These are phyloP conservation scores for Cryptosporidium viatorum DNA, from an alignment of 169 alveolate species.

Conservation along the genomic window DNA sequence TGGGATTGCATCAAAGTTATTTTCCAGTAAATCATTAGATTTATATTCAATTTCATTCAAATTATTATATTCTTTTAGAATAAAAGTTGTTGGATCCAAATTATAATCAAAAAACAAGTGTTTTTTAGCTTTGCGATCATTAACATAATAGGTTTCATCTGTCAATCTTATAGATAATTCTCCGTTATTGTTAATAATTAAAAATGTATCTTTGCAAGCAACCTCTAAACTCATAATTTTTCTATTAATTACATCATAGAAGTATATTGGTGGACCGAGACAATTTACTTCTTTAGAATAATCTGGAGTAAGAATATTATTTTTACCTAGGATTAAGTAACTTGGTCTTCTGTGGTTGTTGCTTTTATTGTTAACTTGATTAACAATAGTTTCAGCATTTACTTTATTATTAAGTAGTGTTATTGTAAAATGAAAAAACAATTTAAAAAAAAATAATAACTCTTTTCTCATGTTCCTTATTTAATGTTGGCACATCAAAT, in stretches of 20 bases:
- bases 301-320: conserved; percentile 35
- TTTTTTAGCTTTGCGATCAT: not conserved
- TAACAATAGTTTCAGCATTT: not conserved
- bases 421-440: not conserved
- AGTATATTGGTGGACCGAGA: conserved; percentile 20
- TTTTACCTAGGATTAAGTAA: not conserved
- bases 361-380: not conserved
- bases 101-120: not conserved
- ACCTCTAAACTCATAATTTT: conserved; percentile 25
- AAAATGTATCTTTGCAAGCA: conserved; percentile 17
- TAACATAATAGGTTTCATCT: not conserved
- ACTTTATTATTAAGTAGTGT: not conserved
- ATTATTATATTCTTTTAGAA: not conserved
- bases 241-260: conserved; percentile 18
- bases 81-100: not conserved
- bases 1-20: conserved; percentile 14
- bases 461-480: not conserved
- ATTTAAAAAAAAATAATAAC: not conserved
- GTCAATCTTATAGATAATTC: conserved; percentile 1
- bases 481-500: not conserved
- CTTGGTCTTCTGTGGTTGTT: conserved; percentile 3
- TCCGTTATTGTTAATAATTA: conserved; percentile 27
- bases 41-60: conserved; percentile 1
- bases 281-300: conserved; percentile 22
- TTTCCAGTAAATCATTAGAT: not conserved